A percentile compares a stretch with the other conserved stretches of the same genome.
phyloP scores from a whole-genome alignment of 2,329 filamentous ascomycete species.

The Amylocarpus encephaloides region DNA sequence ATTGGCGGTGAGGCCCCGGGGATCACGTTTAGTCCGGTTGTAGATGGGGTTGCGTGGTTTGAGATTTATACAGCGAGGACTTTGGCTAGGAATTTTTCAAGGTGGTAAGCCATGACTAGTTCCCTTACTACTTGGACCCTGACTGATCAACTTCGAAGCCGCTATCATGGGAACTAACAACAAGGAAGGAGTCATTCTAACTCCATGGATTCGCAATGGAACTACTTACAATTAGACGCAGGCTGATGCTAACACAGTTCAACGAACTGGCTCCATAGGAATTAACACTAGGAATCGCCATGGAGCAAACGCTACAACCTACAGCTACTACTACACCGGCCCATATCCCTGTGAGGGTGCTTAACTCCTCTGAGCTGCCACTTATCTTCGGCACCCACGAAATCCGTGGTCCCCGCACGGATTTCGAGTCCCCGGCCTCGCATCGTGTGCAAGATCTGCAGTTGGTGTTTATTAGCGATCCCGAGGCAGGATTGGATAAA shows the following conservation, averaged over 20 bases:
- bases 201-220: slow-evolving; percentile 14
- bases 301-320: slow-evolving; percentile 13
- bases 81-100: slow-evolving; percentile 16
- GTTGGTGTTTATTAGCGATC: slow-evolving; percentile 32
- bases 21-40: slow-evolving; percentile 17
- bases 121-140: background rate
- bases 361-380: slow-evolving; percentile 30
- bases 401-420: slow-evolving; percentile 16
- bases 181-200: slow-evolving; percentile 25
- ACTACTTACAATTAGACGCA: background rate
- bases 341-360: slow-evolving; percentile 27
- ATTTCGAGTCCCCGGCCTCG: slow-evolving; percentile 21
- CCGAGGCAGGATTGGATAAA: slow-evolving; percentile 23
- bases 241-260: slow-evolving; percentile 6
- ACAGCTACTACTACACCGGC: slow-evolving; percentile 31
- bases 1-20: background rate
- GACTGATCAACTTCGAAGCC: slow-evolving; percentile 15
- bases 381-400: slow-evolving; percentile 27
- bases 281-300: slow-evolving; percentile 9
- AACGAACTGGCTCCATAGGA: slow-evolving; percentile 9
- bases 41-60: slow-evolving; percentile 18
- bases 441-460: slow-evolving; percentile 29
- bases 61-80: slow-evolving; percentile 15
- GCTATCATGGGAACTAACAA: slow-evolving; percentile 26
- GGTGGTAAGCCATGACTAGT: slow-evolving; percentile 13